Base-by-base conservation (phyloP, 2,329 filamentous ascomycete species). In the Dactylonectria estremocensis region DNA sequence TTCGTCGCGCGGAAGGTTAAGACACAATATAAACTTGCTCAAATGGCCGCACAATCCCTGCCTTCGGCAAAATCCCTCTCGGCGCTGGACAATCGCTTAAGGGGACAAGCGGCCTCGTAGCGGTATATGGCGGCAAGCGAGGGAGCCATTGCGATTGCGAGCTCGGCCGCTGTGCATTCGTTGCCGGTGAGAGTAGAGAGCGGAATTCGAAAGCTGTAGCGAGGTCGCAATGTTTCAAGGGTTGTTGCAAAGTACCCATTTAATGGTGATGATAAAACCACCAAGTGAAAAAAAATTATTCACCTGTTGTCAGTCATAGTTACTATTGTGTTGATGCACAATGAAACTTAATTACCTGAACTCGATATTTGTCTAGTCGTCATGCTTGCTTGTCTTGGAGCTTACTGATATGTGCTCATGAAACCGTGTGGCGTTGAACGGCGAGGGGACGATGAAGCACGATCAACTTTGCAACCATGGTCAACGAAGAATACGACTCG, bases 11-110 rank as follows among this genome's bases (percentile, higher is more conserved):
- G 43, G 46, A 66, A 60, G 56, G 69, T 64, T 69, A 67, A 69
- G 74, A 70, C 16, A 7, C 18, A 45, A 64, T 70, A 72, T 75
- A 80, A 82, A 82, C 80, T 82, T 82, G 81, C 81, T 82, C 81
- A 82, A 82, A 82, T 78, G 72, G 69, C 72, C 81, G 78, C 81
- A 81, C 31, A 61, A 71, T 59, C 67, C 72, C 67, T 71, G 66
- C 49, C 49, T 53, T 63, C 33, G 20, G 57, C 53, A 13, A 49
- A 52, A 24, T 59, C 28, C n/a, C 33, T 59, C 40, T 45, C 22
- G 16, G 16, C 22, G 22, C 31, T 18, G 16, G 9, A 53, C 7
- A n/a, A 33, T 37, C n/a, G 50, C 10, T 35, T 35, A 28, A n/a
- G 46, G 45, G 40, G 18, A 10, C n/a, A 58, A 40, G 49, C 3